Conservation (phyloP, 139 green algal genomes). For the Chlamydomonas eustigma region DNA sequence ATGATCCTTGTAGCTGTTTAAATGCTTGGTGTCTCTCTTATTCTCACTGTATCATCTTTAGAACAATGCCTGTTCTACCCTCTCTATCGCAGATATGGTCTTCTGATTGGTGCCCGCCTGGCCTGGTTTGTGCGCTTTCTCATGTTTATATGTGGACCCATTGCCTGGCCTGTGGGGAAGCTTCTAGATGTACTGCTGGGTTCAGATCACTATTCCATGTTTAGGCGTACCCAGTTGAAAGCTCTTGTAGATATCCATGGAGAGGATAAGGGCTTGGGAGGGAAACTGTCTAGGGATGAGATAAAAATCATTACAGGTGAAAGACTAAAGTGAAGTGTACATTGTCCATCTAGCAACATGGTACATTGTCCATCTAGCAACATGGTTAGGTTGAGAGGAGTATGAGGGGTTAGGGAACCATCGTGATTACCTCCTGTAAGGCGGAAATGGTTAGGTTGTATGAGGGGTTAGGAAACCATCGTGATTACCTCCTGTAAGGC, state of each 20-base stretch:
- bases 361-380: too few species aligned
- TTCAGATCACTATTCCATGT: slow-evolving; percentile 31
- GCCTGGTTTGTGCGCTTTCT: slow-evolving; percentile 11
- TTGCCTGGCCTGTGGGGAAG: slow-evolving; percentile 56
- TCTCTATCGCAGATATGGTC: slow-evolving; percentile 16
- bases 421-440: too few species aligned
- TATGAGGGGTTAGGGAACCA: too few species aligned
- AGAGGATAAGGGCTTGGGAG: slow-evolving; percentile 37
- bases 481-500: too few species aligned
- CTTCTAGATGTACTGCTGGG: slow-evolving; percentile 80
- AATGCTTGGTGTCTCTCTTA: not conserved
- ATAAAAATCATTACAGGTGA: slow-evolving; percentile 53
- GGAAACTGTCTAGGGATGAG: slow-evolving; percentile 43
- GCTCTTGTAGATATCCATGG: slow-evolving; percentile 81
- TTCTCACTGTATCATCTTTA: slow-evolving; percentile 49
- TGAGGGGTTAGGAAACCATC: too few species aligned
- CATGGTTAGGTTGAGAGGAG: too few species aligned
- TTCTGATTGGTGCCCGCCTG: slow-evolving; percentile 15
- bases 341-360: too few species aligned
- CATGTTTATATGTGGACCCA: slow-evolving; percentile 31
- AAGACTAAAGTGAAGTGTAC: too few species aligned
- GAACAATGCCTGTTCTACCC: not conserved
- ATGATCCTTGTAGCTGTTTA: not conserved
- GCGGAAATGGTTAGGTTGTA: too few species aligned
- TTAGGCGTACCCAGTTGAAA: slow-evolving; percentile 64